phyloP scores from a whole-genome alignment of 345 rosid genomes.

The Isatis tinctoria region DNA sequence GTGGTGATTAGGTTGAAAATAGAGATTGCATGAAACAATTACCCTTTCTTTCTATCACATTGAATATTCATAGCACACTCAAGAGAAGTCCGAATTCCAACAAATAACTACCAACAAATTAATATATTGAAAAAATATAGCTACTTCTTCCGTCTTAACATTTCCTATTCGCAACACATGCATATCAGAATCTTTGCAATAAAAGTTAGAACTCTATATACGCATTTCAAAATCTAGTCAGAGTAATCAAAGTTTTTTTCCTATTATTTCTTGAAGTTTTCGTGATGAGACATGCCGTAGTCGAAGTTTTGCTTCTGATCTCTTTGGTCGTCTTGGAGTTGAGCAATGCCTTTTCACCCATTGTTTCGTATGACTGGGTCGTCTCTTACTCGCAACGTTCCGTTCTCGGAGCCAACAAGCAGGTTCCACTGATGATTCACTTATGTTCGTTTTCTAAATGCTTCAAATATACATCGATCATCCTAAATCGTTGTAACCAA shows the following conservation, averaged over 20 bases:
- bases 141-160: neutral
- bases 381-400: slow-evolving; percentile 43
- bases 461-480: neutral
- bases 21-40: slow-evolving; percentile 10
- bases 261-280: neutral
- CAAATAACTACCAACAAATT: neutral
- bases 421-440: slow-evolving; percentile 23
- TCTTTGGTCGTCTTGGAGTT: slow-evolving; percentile 7
- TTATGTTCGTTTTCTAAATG: neutral
- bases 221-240: neutral
- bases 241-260: neutral
- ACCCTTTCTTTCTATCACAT: neutral
- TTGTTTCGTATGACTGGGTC: slow-evolving; percentile 38
- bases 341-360: slow-evolving; percentile 26
- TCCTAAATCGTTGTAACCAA: neutral
- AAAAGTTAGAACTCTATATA: neutral
- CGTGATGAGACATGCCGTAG: slow-evolving; percentile 5
- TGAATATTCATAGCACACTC: neutral
- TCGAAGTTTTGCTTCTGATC: neutral
- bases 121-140: neutral
- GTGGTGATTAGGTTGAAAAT: slow-evolving; percentile 23
- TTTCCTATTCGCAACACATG: neutral
- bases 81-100: neutral
- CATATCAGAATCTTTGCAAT: neutral
- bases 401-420: slow-evolving; percentile 45